phyloP scores from a whole-genome alignment of 73 alveolate species.

The Paramecium pentaurelia region DNA sequence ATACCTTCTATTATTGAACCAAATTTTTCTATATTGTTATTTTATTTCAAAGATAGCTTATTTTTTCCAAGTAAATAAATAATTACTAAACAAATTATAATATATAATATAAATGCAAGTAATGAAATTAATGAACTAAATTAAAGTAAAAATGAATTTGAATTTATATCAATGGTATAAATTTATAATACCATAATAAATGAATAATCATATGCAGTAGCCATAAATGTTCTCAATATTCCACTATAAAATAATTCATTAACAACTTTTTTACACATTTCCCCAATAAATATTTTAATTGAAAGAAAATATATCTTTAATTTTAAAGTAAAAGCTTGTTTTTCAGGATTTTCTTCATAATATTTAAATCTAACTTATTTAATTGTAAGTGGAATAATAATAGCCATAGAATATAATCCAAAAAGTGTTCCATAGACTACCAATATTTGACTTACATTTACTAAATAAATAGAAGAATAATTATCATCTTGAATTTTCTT shows the following conservation, averaged over 20 bases:
- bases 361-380: neutral
- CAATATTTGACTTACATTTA: neutral
- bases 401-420: neutral
- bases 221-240: neutral
- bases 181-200: neutral
- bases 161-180: neutral
- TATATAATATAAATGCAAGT: neutral
- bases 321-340: neutral
- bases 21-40: neutral
- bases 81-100: neutral
- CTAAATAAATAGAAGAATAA: neutral
- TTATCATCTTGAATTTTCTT: neutral
- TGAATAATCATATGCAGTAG: constrained; percentile 4
- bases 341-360: neutral
- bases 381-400: neutral
- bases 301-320: neutral
- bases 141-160: neutral
- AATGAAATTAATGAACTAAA: neutral
- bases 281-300: neutral
- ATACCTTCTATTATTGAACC: constrained; percentile 8
- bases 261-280: neutral
- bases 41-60: neutral
- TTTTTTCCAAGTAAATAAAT: neutral
- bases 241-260: neutral
- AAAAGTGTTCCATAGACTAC: neutral